Base-by-base conservation (phyloP, 2,329 filamentous ascomycete genomes). In the Talaromyces atroroseus region DNA sequence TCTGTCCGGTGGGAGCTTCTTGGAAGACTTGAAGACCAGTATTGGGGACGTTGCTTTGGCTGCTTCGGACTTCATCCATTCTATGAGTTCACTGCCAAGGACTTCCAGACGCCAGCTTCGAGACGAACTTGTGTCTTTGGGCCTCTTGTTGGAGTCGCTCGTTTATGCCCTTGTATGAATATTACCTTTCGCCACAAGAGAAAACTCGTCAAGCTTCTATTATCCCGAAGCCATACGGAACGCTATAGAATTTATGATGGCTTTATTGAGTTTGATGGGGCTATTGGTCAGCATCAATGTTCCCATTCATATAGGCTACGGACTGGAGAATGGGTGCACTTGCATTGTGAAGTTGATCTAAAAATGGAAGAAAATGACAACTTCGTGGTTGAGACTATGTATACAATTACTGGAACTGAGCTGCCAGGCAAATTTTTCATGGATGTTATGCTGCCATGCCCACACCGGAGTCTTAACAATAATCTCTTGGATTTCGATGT, bases 151-250 rank as follows among this genome's bases (percentile, higher is more conserved):
- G 23, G 23, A 5, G 29, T 29, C 16, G 45, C 29, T 32, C 23
- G 23, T 48, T 21, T 48, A 16, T 48, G 45, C 29, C 45, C 45
- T 48, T 48, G 45, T 48, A 48, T 48, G 45, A 11, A 48, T 48
- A 48, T 48, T 21, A 32, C 45, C 0, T 48, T 48, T 29, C 21
- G 45, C 12, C 21, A 48, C 23, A 48, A 48, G 23, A 48, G 45
- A 26, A 48, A 48, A n/a, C 45, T 48, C 45, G 26, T 21, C 11
- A 48, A 24, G 29, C 23, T 48, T 26, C 29, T 48, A n/a, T 48
- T 26, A 32, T 48, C 45, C 16, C 23, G 26, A 5, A 24, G 45
- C 12, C 45, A 29, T n/a, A 12, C 29, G 26, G 12, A 48, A 26
- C 16, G 21, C 45, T 48, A 48, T 26, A 48, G 45, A 26, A 48